These are phyloP conservation scores for Coffea eugenioides DNA, from an alignment of 257 asterid genomes.

Conservation along the genomic window DNA sequence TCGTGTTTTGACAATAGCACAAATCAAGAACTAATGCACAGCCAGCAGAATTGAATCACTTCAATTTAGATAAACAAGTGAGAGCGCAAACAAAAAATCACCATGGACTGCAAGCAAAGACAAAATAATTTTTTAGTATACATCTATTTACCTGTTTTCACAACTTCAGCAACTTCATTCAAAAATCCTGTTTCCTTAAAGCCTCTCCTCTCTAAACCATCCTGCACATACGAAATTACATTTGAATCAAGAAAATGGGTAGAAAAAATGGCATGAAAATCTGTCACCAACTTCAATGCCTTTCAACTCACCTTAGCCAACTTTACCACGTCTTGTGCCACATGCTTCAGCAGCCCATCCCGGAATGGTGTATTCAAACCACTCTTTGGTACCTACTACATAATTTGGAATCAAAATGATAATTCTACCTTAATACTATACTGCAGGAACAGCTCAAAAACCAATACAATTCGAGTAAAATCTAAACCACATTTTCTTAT, in stretches of 20 bases:
- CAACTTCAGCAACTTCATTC: slow-evolving; percentile 86
- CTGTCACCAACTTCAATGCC: not conserved
- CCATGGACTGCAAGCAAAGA: not conserved
- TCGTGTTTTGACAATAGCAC: too few relatives aligned
- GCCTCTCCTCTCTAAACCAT: slow-evolving; percentile 96
- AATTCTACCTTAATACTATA: not conserved
- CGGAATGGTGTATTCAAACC: slow-evolving; percentile 97
- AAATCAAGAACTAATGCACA: not conserved
- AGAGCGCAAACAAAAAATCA: not conserved
- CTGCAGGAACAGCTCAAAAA: not conserved
- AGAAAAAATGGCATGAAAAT: not conserved
- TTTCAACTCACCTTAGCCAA: slow-evolving; percentile 51
- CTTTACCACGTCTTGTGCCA: slow-evolving; percentile 84
- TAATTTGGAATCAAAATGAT: slow-evolving; percentile 10
- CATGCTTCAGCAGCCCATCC: slow-evolving; percentile 94
- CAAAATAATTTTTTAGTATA: not conserved
- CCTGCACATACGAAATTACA: slow-evolving; percentile 42
- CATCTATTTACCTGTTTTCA: slow-evolving; percentile 54
- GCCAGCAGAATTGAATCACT: not conserved
- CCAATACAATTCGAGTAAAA: not conserved
- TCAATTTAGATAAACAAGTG: not conserved
- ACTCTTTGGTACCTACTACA: slow-evolving; percentile 65
- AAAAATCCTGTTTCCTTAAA: slow-evolving; percentile 87
- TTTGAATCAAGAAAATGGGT: not conserved
- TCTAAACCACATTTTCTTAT: not conserved